Evolutionary conservation across 2,329 filamentous ascomycete genomes (phyloP), one percentile per base, ranked within the genome.

Genomic region (Diaporthe eres): DNA sequence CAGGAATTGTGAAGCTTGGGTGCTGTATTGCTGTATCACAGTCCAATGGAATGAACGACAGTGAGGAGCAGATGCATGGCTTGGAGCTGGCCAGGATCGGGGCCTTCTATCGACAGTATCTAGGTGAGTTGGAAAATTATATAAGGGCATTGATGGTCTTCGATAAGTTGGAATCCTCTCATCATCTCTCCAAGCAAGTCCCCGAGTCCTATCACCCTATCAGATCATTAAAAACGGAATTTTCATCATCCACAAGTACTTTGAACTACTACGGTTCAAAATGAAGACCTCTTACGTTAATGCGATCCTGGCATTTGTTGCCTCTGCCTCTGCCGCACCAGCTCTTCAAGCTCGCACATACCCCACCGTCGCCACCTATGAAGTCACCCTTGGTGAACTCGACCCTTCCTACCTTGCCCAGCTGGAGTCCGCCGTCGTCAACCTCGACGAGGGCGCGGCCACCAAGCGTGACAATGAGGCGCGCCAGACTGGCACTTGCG

Each of bases 351-450:
- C 72, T 15, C 72, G 72, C 39, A 39, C 39, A 17, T 68, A 74
- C 61, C 72, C 72, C 49, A 74, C 72, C 44, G 72, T 74, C 28
- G 72, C 51, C 39, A 74, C 72, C 25, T 44, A 55, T 10, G 61
- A 44, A 44, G 61, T 34, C 39, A 44, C 25, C 15, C n/a, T 74
- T 4, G 34, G 25, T 42, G 60, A 67, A 3, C 61, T 74, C 37
- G 60, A 65, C 42, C 39, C 44, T 10, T 37, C 53, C 37, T 74
- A 74, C 22, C 72, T 49, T 2, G 51, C 51, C 1, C 17, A 60
- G 28, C 4, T 74, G 28, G 61, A 60, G 6, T 60, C 60, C 1
- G 72, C 53, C 49, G 72, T 68, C 4, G 61, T 74, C 10, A 67
- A 51, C 51, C 72, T 74, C 37, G 72, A 74, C 17, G 49, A 53